These are phyloP conservation scores for Austroboletus novae-zelandiae DNA, from an alignment of 1,284 basidiomycete genomes.

Conservation along the genomic window DNA sequence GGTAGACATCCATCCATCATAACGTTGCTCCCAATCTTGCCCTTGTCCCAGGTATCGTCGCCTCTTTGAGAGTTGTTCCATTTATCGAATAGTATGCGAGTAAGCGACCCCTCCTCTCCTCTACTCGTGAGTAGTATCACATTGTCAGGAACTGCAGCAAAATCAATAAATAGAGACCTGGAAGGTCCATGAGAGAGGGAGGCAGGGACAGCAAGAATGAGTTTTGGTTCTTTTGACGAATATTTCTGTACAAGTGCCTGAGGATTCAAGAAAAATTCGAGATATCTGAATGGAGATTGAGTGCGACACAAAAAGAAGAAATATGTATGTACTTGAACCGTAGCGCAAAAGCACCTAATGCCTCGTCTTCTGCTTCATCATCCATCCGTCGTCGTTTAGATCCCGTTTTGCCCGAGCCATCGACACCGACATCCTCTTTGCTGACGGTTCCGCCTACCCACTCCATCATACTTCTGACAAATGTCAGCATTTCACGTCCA, in stretches of 20 bases:
- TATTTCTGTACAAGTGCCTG: conserved; percentile 80
- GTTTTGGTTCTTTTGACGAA: conserved; percentile 84
- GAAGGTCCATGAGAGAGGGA: conserved; percentile 93
- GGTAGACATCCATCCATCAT: conserved; percentile 71
- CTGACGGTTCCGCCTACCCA: conserved; percentile 96
- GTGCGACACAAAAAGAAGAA: neutral
- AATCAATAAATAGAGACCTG: conserved; percentile 79
- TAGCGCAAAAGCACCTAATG: conserved; percentile 71
- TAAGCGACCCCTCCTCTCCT: conserved; percentile 79
- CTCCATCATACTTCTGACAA: conserved; percentile 97
- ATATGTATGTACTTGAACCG: conserved; percentile 59
- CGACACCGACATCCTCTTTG: conserved; percentile 84
- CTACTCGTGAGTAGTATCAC: conserved; percentile 80
- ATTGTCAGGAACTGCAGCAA: conserved; percentile 80
- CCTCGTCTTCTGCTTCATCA: conserved; percentile 69
- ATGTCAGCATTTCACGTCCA: conserved; percentile 91
- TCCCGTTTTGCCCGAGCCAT: conserved; percentile 51
- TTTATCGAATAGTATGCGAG: conserved; percentile 75
- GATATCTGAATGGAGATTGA: conserved; percentile 52
- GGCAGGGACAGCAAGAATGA: conserved; percentile 91
- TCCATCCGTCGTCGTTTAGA: conserved; percentile 62
- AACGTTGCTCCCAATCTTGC: conserved; percentile 82
- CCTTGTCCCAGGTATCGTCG: conserved; percentile 82
- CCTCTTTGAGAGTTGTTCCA: conserved; percentile 83
- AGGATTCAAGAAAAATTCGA: conserved; percentile 87